Base-by-base conservation (phyloP, 78 protist genomes). In the Chrysochromulina tobinii region DNA sequence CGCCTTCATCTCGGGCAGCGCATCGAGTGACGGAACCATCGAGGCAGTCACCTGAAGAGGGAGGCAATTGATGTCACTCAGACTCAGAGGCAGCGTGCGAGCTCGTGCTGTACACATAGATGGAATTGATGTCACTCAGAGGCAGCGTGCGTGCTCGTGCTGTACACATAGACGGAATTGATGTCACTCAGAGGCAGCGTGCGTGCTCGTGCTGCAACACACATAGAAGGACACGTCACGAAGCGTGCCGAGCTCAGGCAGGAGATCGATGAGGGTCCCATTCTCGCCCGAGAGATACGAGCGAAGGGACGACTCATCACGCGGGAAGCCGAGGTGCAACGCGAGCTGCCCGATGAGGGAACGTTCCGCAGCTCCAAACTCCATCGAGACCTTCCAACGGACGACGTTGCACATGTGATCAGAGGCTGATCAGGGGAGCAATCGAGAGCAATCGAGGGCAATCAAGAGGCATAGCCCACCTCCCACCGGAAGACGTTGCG, bases 211-310 rank as follows among this genome's bases (percentile, higher is more conserved):
- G 38, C 38, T 38, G 38, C 38, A 38, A 38, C 38, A 38, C 38
- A 38, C 38, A 38, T 38, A 38, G 86, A 59, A 59, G 64, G 21
- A 14, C 64, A 59, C 64, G 72, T 92, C 90, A 0, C 94, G 85
- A 79, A 18, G 58, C 50, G 12, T 3, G 4, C 2, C 17, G 25
- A 92, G 67, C 79, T 92, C 89, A 1, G 94, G 94, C 68, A 54
- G 61, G 89, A 84, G 87, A 21, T 87, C 25, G n/a, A 81, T 2
- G 15, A 85, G 5, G 6, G 79, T 25, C 61, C 17, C 72, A 20
- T 66, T 18, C 9, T 66, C 72, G 23, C 72, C 72, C 72, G 72
- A 66, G 8, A 66, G 17, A 66, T 9, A 9, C 25, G 72, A 8
- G 27, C 25, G 72, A 8, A 69, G 54, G 20, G 12, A 18, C 6